These are phyloP conservation scores for Nakazawaea ishiwadae DNA, from an alignment of 805 yeast genomes.

Conservation along the genomic window DNA sequence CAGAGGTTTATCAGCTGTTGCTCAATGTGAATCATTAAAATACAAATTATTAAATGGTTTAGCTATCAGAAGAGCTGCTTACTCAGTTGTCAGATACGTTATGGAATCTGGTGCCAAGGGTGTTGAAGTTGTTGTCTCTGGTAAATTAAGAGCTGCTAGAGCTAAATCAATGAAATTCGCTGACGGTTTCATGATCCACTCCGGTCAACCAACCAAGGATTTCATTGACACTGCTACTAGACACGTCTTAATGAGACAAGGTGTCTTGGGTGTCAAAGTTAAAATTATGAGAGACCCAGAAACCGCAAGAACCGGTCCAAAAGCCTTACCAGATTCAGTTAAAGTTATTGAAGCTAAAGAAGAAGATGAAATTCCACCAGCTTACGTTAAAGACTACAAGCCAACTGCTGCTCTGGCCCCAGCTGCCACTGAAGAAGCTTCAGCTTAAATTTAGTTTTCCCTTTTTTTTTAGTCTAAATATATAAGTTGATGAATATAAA, in stretches of 20 bases:
- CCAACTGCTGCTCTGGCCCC: conserved; percentile 32
- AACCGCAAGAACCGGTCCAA: conserved; percentile 78
- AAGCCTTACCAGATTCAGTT: conserved; percentile 92
- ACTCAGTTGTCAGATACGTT: conserved; percentile 99
- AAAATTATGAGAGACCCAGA: conserved; percentile 99
- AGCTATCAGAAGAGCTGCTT: conserved; percentile 99
- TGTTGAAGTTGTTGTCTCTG: conserved; percentile 99
- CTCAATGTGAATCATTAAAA: conserved; percentile 98
- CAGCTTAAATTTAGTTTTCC: conserved; percentile 10
- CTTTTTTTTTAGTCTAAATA: not conserved
- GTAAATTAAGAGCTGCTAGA: conserved; percentile 99
- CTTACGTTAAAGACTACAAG: conserved; percentile 76
- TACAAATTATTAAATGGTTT: conserved; percentile 98
- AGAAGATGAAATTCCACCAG: conserved; percentile 75
- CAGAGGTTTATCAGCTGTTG: conserved; percentile 99
- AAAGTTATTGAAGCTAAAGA: conserved; percentile 92
- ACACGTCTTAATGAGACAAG: conserved; percentile 99
- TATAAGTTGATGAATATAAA: not conserved
- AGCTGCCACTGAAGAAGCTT: conserved; percentile 22
- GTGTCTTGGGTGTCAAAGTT: conserved; percentile 99
- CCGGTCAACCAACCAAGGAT: conserved; percentile 99
- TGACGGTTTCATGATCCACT: conserved; percentile 99
- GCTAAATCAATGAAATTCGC: conserved; percentile 99
- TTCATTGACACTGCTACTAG: conserved; percentile 98
- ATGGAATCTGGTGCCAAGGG: conserved; percentile 99